Evolutionary conservation across 2,329 filamentous ascomycete genomes (phyloP), one percentile per base, ranked within the genome.

Genomic region (Ceratocystis harringtonii): DNA sequence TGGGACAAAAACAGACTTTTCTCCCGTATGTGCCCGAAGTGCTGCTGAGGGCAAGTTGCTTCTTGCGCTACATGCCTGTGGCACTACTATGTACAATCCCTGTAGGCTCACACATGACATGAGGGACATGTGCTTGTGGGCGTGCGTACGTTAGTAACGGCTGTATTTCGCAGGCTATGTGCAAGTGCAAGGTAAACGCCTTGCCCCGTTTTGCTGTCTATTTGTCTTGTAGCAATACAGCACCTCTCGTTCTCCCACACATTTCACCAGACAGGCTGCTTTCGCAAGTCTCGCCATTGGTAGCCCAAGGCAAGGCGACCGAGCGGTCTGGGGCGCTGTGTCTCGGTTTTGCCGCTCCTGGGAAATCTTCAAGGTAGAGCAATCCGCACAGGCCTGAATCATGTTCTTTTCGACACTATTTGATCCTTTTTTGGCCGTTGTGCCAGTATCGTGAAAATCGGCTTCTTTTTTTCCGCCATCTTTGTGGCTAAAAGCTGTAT

Each of bases 351-450:
- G 32, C 32, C 10, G 36, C 25, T 52, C 6, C 48, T 5, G 2
- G 5, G 32, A 36, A 17, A 36, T 30, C 28, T 57, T 45, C 62
- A 36, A n/a, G 44, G 62, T 57, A 50, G 32, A 58, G 62, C 62
- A 64, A 64, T 45, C 62, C 25, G 28, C 43, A 58, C 65, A 58
- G 62, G 65, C 65, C 62, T 63, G 62, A 65, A 67, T 67, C 65
- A 71, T 72, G 73, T 73, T 72, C 70, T 70, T 70, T 69, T 69
- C 68, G 72, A 73, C 72, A 73, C 72, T 71, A 72, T 72, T 41
- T 41, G 4, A 12, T 45, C 41, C n/a, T 28, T 32, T 36, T 58
- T 58, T 55, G 52, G 17, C 28, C 6, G 25, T 36, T n/a, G 17
- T 50, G 17, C 5, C 6, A 30, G 28, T 36, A 52, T 52, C 22